These are phyloP conservation scores for Hansfordia pulvinata DNA, from an alignment of 2,329 filamentous ascomycete genomes.

Conservation along the genomic window DNA sequence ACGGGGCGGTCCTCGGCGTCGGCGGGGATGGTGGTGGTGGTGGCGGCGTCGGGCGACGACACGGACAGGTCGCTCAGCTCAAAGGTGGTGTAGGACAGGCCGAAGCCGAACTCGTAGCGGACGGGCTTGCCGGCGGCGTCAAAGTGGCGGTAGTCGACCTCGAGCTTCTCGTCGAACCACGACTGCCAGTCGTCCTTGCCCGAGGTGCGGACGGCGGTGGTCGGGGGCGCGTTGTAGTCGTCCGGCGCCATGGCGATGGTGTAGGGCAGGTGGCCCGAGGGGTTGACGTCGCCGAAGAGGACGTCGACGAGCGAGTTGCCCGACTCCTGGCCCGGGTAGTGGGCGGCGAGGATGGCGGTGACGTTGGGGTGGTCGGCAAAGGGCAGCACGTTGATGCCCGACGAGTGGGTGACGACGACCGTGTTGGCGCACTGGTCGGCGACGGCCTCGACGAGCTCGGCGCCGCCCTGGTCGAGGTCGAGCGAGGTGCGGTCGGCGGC, in stretches of 20 bases:
- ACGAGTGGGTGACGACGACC: constrained; percentile 42
- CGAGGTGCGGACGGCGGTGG: constrained; percentile 20
- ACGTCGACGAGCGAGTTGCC: constrained; percentile 47
- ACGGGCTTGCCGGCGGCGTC: constrained; percentile 44
- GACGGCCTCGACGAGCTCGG: constrained; percentile 41
- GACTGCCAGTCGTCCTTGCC: constrained; percentile 26
- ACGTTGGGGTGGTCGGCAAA: constrained; percentile 45
- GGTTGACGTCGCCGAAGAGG: constrained; percentile 47
- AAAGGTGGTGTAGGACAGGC: constrained; percentile 46
- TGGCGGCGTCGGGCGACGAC: constrained; percentile 2
- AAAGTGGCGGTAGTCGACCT: constrained; percentile 56
- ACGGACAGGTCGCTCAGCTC: constrained; percentile 29
- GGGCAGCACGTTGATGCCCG: constrained; percentile 41
- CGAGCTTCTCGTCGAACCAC: constrained; percentile 47
- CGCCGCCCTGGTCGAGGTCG: constrained; percentile 46
- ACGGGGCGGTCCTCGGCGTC: constrained; percentile 13
- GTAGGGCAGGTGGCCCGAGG: constrained; percentile 49
- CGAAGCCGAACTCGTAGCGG: constrained; percentile 53
- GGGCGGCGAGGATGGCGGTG: constrained; percentile 45
- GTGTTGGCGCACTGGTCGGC: constrained; percentile 33
- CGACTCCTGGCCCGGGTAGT: constrained; percentile 46
- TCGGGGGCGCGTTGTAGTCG: constrained; percentile 28
- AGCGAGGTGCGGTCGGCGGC: constrained; percentile 40
- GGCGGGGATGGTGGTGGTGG: constrained; percentile 9
- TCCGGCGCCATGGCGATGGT: constrained; percentile 48